A percentile compares a stretch with the other conserved stretches of the same genome.
These are phyloP conservation scores for Candida labiduridarum DNA, from an alignment of 1,139 yeast genomes.

Conservation along the genomic window DNA sequence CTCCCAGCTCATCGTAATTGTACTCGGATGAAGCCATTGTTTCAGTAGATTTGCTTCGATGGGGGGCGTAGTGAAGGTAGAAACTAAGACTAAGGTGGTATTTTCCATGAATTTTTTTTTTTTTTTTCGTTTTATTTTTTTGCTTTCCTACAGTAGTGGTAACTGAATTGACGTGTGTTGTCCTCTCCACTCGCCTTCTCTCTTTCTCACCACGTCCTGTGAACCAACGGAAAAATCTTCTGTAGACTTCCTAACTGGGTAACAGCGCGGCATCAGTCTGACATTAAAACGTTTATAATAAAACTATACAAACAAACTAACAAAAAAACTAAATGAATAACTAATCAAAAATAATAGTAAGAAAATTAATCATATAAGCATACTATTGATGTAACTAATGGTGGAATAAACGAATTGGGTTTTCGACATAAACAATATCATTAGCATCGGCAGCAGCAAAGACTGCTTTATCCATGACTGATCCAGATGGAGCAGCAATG, in stretches of 20 bases:
- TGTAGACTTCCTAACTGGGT: conserved; percentile 3
- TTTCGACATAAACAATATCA: conserved; percentile 87
- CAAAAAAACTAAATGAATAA: not conserved
- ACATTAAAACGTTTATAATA: not conserved
- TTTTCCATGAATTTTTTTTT: conserved; percentile 2
- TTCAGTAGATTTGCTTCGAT: too few relatives aligned
- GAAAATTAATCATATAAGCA: not conserved
- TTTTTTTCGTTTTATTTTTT: not conserved
- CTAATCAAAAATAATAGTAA: not conserved
- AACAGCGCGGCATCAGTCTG: not conserved
- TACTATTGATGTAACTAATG: conserved; percentile 48
- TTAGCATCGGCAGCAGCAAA: conserved; percentile 92
- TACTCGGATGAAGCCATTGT: conserved; percentile 46
- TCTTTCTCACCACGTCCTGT: not conserved
- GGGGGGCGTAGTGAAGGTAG: not conserved
- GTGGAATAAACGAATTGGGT: conserved; percentile 97
- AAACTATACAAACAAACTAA: not conserved
- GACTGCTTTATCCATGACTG: conserved; percentile 97
- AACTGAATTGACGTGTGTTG: conserved; percentile 6
- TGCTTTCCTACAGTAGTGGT: not conserved
- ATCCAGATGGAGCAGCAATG: conserved; percentile 96
- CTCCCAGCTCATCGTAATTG: conserved; percentile 87
- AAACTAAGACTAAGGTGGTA: not conserved
- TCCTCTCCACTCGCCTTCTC: not conserved
- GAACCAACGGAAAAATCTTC: not conserved